These are phyloP conservation scores for Canavalia ensiformis DNA, from an alignment of 306 rosid species.

Conservation along the genomic window DNA sequence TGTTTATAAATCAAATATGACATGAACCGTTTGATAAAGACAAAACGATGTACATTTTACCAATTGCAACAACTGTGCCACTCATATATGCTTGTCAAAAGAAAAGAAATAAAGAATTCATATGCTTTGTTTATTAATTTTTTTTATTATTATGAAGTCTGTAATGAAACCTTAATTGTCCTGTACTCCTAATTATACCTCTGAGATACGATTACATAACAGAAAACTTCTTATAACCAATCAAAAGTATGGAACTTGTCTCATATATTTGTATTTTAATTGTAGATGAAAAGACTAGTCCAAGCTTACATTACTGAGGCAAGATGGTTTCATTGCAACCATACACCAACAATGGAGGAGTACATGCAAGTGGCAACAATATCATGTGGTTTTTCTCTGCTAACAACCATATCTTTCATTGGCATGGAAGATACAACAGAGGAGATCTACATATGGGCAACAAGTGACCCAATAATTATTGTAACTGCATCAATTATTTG, in stretches of 20 bases:
- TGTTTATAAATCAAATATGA: too few species aligned
- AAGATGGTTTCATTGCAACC: not conserved
- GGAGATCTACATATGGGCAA: constrained; percentile 6
- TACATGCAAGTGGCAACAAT: not conserved
- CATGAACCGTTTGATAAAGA: too few species aligned
- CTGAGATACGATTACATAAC: not conserved
- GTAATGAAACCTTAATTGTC: not conserved
- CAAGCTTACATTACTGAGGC: constrained; percentile 4
- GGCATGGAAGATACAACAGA: constrained; percentile 32
- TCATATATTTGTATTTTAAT: not conserved
- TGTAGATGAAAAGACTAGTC: not conserved
- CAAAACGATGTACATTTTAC: not conserved
- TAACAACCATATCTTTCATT: not conserved
- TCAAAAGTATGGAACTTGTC: not conserved
- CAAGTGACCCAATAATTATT: constrained; percentile 8
- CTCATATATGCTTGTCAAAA: too few species aligned
- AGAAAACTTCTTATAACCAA: not conserved
- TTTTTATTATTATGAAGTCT: not conserved
- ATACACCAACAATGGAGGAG: constrained; percentile 6
- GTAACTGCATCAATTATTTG: not conserved
- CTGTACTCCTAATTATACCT: not conserved
- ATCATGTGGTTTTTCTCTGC: not conserved
- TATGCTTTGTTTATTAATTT: not conserved
- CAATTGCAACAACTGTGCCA: not conserved
- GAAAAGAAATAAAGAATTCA: not conserved